phyloP scores from a whole-genome alignment of 306 rosid species.

The Sicyos edulis region DNA sequence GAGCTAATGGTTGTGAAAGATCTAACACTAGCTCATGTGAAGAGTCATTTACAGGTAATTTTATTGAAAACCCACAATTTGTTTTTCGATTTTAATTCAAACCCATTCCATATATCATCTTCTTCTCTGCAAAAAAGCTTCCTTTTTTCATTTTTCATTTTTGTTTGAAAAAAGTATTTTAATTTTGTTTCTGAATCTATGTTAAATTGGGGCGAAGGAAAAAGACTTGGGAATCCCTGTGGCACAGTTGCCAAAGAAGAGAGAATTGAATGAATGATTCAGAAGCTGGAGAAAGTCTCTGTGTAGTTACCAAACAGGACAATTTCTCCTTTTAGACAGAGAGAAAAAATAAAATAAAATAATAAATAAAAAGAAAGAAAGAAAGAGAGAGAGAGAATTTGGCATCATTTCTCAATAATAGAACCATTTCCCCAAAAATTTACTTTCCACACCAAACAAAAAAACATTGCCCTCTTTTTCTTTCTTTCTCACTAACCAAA shows the following conservation, averaged over 20 bases:
- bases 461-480: constrained; percentile 32
- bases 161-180: too few species aligned
- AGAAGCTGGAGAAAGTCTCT: constrained; percentile 8
- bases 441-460: constrained; percentile 77
- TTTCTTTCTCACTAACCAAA: background rate
- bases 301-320: constrained; percentile 43
- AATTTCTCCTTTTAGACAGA: constrained; percentile 52
- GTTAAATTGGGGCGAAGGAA: constrained; percentile 18
- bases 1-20: constrained; percentile 97
- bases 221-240: constrained; percentile 43
- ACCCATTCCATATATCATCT: background rate
- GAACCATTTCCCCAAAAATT: constrained; percentile 41
- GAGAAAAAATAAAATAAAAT: constrained; percentile 14
- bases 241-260: constrained; percentile 52
- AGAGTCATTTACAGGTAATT: constrained; percentile 92
- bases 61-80: constrained; percentile 11
- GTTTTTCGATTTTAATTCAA: background rate
- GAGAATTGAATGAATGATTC: constrained; percentile 18
- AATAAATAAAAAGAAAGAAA: constrained; percentile 17
- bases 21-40: constrained; percentile 92
- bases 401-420: constrained; percentile 98
- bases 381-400: constrained; percentile 39
- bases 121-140: background rate
- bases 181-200: background rate
- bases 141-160: background rate